phyloP scores from a whole-genome alignment of 768 basidiomycete genomes.

The Galerina sulciceps region DNA sequence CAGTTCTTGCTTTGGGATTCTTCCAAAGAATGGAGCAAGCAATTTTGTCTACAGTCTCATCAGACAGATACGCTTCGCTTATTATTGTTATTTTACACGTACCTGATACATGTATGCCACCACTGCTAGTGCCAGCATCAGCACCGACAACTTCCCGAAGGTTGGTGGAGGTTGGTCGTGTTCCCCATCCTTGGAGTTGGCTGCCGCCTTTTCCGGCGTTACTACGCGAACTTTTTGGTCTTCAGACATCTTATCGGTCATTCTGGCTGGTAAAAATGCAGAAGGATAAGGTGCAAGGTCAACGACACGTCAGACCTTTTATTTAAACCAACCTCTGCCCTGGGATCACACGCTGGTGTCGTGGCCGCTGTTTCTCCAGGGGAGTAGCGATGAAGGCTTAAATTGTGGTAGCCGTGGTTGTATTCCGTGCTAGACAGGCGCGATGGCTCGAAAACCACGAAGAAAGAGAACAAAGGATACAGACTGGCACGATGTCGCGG shows the following conservation, averaged over 20 bases:
- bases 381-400: no score
- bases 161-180: constrained; percentile 5
- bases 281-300: background rate
- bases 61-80: background rate
- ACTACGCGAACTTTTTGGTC: background rate
- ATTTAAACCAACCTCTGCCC: background rate
- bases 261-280: background rate
- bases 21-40: constrained; percentile 3
- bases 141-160: constrained; percentile 19
- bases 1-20: background rate
- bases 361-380: background rate
- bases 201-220: background rate
- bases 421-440: no score
- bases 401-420: no score
- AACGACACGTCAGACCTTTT: constrained; percentile 4
- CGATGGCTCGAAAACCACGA: no score
- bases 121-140: constrained; percentile 17
- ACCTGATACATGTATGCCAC: constrained; percentile 27
- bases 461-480: no score
- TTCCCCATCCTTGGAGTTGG: background rate
- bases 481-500: no score
- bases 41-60: constrained; percentile 10
- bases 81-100: background rate
- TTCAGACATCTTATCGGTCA: background rate
- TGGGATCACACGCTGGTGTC: background rate